phyloP scores from a whole-genome alignment of 441 rosid genomes.

The Syzygium malaccense region DNA sequence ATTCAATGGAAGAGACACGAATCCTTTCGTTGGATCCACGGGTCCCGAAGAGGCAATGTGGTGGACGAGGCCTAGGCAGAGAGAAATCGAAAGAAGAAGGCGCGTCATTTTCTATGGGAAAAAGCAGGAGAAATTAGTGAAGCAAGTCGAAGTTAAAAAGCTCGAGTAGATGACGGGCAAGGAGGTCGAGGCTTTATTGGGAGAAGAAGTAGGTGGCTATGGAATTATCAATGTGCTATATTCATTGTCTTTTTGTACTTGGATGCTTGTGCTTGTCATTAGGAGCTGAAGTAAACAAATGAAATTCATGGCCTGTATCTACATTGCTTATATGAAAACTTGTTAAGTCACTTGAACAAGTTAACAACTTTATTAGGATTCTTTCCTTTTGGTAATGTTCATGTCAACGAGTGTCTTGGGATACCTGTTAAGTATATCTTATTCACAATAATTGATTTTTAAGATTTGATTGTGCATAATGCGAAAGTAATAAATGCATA shows the following conservation, averaged over 20 bases:
- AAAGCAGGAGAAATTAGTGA: neutral
- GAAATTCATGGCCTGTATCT: neutral
- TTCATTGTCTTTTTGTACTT: neutral
- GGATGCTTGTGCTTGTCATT: neutral
- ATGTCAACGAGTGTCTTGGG: neutral
- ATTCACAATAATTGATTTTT: neutral
- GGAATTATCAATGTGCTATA: neutral
- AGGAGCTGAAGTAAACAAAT: neutral
- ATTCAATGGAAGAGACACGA: constrained; percentile 14
- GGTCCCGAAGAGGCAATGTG: neutral
- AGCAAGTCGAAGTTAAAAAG: neutral
- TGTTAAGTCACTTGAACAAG: neutral
- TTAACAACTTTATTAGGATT: neutral
- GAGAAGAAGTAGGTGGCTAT: neutral
- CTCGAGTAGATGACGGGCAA: neutral
- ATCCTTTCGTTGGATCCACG: constrained; percentile 12
- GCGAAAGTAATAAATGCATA: neutral
- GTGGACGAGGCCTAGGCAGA: neutral
- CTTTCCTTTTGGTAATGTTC: neutral
- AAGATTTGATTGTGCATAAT: neutral
- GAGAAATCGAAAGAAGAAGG: neutral
- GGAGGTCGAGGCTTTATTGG: neutral
- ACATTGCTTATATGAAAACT: neutral
- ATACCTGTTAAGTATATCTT: neutral
- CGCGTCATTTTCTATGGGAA: neutral